Conservation (phyloP, 179 eudicot genomes). For the Beta macrorhiza region DNA sequence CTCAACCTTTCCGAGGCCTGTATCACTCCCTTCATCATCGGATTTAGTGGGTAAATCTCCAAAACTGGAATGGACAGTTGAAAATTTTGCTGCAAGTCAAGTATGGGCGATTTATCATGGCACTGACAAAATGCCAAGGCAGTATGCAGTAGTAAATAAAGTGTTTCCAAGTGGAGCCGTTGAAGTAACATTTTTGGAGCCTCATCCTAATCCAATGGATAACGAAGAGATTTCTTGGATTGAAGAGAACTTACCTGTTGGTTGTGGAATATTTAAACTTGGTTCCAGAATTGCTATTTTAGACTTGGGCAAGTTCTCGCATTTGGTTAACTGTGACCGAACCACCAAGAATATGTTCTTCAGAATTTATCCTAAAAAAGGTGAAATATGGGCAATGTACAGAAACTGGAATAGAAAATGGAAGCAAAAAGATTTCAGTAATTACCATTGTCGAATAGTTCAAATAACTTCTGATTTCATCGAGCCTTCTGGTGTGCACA, state of each 20-base stretch:
- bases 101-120: constrained; percentile 41
- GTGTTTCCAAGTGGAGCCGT: constrained; percentile 19
- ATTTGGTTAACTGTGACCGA: constrained; percentile 34
- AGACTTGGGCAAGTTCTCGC: constrained; percentile 34
- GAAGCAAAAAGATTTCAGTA: constrained; percentile 25
- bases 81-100: constrained; percentile 33
- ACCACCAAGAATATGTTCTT: constrained; percentile 26
- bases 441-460: constrained; percentile 32
- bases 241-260: constrained; percentile 37
- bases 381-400: constrained; percentile 46
- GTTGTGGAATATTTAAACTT: constrained; percentile 35
- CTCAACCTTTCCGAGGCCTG: constrained; percentile 12
- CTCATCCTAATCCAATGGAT: constrained; percentile 36
- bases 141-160: constrained; percentile 28
- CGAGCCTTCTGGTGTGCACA: constrained; percentile 24
- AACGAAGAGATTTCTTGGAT: constrained; percentile 40
- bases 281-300: constrained; percentile 19
- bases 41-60: constrained; percentile 7
- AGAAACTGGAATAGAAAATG: constrained; percentile 36
- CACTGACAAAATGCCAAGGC: constrained; percentile 38
- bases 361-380: constrained; percentile 42
- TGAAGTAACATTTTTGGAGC: constrained; percentile 32
- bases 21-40: constrained; percentile 4
- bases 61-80: constrained; percentile 31
- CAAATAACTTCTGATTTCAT: constrained; percentile 38